Conservation (phyloP, 441 rosid genomes). For the Gossypium gossypioides region DNA sequence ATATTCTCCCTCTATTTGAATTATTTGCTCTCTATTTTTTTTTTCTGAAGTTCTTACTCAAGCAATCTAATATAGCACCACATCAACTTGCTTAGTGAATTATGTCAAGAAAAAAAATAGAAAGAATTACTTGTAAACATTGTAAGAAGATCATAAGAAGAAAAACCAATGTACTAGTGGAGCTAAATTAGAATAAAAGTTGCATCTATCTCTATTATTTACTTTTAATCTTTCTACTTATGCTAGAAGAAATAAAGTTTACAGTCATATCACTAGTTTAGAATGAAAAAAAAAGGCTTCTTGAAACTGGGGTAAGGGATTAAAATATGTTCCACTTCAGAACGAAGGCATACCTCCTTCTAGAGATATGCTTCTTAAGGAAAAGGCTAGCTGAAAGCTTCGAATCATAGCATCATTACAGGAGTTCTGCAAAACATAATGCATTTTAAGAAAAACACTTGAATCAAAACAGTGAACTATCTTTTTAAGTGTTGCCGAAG, state of each 20-base stretch:
- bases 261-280: background rate
- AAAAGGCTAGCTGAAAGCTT: constrained; percentile 78
- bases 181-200: background rate
- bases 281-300: background rate
- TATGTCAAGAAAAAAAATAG: background rate
- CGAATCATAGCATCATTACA: constrained; percentile 58
- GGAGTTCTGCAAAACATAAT: constrained; percentile 44
- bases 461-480: background rate
- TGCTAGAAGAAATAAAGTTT: background rate
- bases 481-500: background rate
- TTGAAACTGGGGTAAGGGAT: background rate
- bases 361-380: constrained; percentile 54
- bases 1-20: background rate
- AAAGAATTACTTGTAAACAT: background rate
- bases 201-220: background rate
- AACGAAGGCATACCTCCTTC: constrained; percentile 38
- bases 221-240: background rate
- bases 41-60: background rate
- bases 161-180: background rate
- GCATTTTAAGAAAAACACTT: constrained; percentile 9
- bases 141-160: background rate
- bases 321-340: background rate
- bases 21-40: background rate
- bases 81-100: background rate
- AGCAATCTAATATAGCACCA: background rate